Conservation (phyloP, 371 early-diverging fungal genomes). For the Apophysomyces trapeziformis region DNA sequence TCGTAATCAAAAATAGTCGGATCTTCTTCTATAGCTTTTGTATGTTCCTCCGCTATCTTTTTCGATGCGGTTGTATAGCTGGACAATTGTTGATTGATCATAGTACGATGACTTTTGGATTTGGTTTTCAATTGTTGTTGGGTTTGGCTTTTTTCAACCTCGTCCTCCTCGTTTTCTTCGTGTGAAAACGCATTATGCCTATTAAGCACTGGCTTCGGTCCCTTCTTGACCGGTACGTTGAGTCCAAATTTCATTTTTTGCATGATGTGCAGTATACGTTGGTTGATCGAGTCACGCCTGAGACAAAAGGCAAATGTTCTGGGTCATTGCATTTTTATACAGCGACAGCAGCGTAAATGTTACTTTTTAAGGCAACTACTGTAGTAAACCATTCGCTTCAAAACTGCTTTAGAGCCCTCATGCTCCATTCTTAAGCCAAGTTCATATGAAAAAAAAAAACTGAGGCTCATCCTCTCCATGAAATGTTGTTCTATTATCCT, state of each 20-base stretch:
- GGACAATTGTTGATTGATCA: conserved; percentile 43
- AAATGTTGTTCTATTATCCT: too few species aligned
- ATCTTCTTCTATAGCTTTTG: conserved; percentile 78
- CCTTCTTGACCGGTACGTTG: conserved; percentile 41
- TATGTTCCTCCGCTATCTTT: conserved; percentile 56
- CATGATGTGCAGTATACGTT: conserved; percentile 1
- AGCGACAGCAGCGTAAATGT: too few species aligned
- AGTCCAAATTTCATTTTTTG: conserved; percentile 48
- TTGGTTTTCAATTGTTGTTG: conserved; percentile 25
- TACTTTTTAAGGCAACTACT: too few species aligned
- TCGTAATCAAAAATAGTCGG: conserved; percentile 91
- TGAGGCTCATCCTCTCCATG: too few species aligned
- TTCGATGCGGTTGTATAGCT: conserved; percentile 32
- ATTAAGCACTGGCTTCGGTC: conserved; percentile 17
- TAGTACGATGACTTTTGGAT: conserved; percentile 19
- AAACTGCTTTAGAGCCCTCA: too few species aligned
- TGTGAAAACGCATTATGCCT: conserved; percentile 27
- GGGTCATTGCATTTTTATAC: too few species aligned
- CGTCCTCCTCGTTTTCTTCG: conserved; percentile 29
- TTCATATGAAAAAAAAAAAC: too few species aligned
- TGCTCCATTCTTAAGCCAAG: too few species aligned
- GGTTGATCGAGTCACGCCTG: too few species aligned
- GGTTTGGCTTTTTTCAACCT: conserved; percentile 20
- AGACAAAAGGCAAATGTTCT: too few species aligned
- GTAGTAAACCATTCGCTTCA: too few species aligned